phyloP scores from a whole-genome alignment of 2,329 filamentous ascomycete species.

The Neofusicoccum cordaticola region DNA sequence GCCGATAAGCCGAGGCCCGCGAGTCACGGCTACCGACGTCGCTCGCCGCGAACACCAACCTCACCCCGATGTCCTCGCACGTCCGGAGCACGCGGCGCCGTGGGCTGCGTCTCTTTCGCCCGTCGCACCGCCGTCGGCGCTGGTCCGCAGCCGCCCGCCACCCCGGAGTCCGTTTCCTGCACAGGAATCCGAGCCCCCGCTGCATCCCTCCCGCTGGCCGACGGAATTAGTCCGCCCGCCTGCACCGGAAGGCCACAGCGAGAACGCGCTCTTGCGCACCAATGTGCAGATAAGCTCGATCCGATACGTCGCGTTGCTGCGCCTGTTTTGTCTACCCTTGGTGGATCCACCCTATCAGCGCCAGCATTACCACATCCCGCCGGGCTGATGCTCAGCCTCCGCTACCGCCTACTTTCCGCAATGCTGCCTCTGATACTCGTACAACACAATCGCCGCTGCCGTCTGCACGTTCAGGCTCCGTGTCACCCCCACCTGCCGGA shows the following conservation, averaged over 20 bases:
- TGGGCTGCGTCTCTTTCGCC: too few species aligned
- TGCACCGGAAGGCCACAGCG: constrained; percentile 1
- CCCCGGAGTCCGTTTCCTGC: neutral
- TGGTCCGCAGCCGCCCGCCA: neutral
- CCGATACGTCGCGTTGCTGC: neutral
- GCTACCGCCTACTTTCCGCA: constrained; percentile 1
- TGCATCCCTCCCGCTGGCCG: neutral
- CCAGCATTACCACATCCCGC: too few species aligned
- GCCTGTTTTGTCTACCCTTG: neutral
- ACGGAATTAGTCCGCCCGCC: constrained; percentile 4
- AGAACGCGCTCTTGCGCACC: neutral
- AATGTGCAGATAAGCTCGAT: neutral
- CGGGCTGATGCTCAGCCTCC: neutral
- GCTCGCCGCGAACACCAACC: neutral
- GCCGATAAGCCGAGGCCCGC: constrained; percentile 6
- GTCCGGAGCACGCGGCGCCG: too few species aligned
- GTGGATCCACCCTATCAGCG: too few species aligned
- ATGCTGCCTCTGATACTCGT: constrained; percentile 49
- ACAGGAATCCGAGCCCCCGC: neutral
- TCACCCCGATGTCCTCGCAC: too few species aligned
- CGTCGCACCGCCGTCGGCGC: too few species aligned
- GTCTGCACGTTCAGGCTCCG: constrained; percentile 57
- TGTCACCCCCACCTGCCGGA: constrained; percentile 51
- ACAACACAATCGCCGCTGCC: constrained; percentile 50
- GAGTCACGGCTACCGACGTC: constrained; percentile 1